phyloP scores from a whole-genome alignment of 148 eudicot genomes.

The Nepenthes gracilis region DNA sequence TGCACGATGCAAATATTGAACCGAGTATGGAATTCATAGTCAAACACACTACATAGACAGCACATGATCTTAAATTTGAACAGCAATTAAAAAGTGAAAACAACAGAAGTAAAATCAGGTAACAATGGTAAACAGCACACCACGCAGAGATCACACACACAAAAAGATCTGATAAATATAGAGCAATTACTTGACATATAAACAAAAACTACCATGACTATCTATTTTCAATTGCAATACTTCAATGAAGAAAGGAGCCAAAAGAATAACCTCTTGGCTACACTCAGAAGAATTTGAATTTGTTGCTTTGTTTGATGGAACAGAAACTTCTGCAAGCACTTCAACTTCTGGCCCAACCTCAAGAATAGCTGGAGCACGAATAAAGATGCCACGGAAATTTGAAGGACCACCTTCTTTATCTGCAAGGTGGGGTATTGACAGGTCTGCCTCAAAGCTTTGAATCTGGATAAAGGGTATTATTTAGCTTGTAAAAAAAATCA shows the following conservation, averaged over 20 bases:
- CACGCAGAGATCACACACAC: too few relatives aligned
- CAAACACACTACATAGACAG: too few relatives aligned
- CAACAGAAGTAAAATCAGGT: too few relatives aligned
- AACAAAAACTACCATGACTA: too few relatives aligned
- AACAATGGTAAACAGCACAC: too few relatives aligned
- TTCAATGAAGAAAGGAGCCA: constrained; percentile 1
- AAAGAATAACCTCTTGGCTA: constrained; percentile 50
- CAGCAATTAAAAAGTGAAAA: too few relatives aligned
- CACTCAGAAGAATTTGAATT: constrained; percentile 17
- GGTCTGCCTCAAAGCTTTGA: constrained; percentile 91
- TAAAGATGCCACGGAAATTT: constrained; percentile 74
- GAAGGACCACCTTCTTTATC: constrained; percentile 83
- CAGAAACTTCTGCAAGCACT: constrained; percentile 65
- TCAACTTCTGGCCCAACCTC: constrained; percentile 87
- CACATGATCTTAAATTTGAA: too few relatives aligned
- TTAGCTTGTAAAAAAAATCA: neutral
- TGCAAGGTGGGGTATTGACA: constrained; percentile 57
- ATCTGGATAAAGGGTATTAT: constrained; percentile 26
- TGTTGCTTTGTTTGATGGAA: constrained; percentile 26
- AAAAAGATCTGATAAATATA: too few relatives aligned
- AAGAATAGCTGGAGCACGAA: constrained; percentile 92
- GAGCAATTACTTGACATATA: too few relatives aligned
- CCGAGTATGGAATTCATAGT: too few relatives aligned
- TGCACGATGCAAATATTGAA: too few relatives aligned
- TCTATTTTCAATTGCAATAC: too few relatives aligned